Conservation (phyloP, 352 stramenopile species). For the Phytophthora pisi region DNA sequence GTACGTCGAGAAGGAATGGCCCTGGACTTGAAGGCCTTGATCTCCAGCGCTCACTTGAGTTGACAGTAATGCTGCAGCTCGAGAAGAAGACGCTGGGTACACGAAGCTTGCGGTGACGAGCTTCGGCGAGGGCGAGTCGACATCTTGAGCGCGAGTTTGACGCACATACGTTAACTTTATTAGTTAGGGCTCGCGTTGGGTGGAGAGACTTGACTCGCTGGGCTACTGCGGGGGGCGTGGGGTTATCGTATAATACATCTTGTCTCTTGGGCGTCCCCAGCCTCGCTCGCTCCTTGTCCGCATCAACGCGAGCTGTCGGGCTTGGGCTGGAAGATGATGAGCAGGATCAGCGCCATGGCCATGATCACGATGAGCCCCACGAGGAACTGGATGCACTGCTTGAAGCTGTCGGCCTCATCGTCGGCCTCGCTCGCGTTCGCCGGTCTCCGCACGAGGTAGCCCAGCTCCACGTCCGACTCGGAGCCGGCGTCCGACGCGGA, state of each 20-base stretch:
- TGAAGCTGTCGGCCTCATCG: conserved; percentile 59
- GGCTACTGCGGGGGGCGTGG: neutral
- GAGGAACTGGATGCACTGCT: conserved; percentile 75
- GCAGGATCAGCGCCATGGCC: conserved; percentile 62
- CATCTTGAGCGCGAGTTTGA: neutral
- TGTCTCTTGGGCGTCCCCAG: conserved; percentile 17
- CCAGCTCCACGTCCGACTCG: conserved; percentile 60
- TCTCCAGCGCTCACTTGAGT: too few relatives aligned
- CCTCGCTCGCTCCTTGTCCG: conserved; percentile 14
- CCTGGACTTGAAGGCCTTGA: too few relatives aligned
- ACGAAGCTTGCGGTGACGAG: neutral
- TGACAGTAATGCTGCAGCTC: too few relatives aligned
- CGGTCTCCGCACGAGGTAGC: conserved; percentile 33
- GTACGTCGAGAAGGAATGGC: too few relatives aligned
- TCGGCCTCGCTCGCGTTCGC: conserved; percentile 21
- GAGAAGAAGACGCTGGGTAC: too few relatives aligned
- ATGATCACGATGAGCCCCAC: conserved; percentile 76
- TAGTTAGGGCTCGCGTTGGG: conserved; percentile 10
- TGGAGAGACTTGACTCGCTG: conserved; percentile 15
- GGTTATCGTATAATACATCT: conserved; percentile 28
- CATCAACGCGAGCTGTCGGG: conserved; percentile 29
- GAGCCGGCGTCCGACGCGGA: conserved; percentile 27
- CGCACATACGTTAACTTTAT: conserved; percentile 20
- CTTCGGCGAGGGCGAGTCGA: too few relatives aligned
- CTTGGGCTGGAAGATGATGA: conserved; percentile 71